These are phyloP conservation scores for Epichloe glyceriae DNA, from an alignment of 2,329 filamentous ascomycete genomes.

Conservation along the genomic window DNA sequence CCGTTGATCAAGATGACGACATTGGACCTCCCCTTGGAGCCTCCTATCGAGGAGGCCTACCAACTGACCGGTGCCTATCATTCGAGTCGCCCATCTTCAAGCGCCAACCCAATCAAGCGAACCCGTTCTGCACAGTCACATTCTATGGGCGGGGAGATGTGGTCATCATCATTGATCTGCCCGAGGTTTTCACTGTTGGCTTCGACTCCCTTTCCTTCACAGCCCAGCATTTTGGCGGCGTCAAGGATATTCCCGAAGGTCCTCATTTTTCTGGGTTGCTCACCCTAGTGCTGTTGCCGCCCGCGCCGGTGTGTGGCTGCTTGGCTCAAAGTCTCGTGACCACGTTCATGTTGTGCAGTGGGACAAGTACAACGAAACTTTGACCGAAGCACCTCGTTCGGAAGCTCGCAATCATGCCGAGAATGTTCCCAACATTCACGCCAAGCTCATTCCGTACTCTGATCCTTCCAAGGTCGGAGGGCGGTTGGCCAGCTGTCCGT, in stretches of 20 bases:
- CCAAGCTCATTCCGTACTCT: slow-evolving; percentile 32
- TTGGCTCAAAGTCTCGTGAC: slow-evolving; percentile 19
- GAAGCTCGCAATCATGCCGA: slow-evolving; percentile 33
- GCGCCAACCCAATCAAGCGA: not conserved
- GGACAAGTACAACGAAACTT: slow-evolving; percentile 42
- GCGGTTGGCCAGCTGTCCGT: slow-evolving; percentile 9
- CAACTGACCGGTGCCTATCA: not conserved
- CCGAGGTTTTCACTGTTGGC: slow-evolving; percentile 37
- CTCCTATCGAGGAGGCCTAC: slow-evolving; percentile 6
- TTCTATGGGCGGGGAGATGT: slow-evolving; percentile 32
- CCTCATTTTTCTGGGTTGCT: slow-evolving; percentile 48
- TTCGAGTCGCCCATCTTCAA: not conserved
- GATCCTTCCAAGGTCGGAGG: slow-evolving; percentile 19
- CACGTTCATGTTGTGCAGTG: slow-evolving; percentile 37
- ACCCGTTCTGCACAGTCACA: slow-evolving; percentile 12
- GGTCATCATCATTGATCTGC: slow-evolving; percentile 39
- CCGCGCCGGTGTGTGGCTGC: slow-evolving; percentile 46
- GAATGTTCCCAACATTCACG: slow-evolving; percentile 24
- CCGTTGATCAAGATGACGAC: slow-evolving; percentile 11
- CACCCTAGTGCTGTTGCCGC: slow-evolving; percentile 32
- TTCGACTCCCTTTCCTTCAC: slow-evolving; percentile 39
- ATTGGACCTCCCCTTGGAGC: slow-evolving; percentile 19
- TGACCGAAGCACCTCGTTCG: slow-evolving; percentile 33
- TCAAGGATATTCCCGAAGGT: slow-evolving; percentile 41
- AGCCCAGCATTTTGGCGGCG: slow-evolving; percentile 35